Base-by-base conservation (phyloP, 345 rosid species). In the Hibiscus tridactylites region DNA sequence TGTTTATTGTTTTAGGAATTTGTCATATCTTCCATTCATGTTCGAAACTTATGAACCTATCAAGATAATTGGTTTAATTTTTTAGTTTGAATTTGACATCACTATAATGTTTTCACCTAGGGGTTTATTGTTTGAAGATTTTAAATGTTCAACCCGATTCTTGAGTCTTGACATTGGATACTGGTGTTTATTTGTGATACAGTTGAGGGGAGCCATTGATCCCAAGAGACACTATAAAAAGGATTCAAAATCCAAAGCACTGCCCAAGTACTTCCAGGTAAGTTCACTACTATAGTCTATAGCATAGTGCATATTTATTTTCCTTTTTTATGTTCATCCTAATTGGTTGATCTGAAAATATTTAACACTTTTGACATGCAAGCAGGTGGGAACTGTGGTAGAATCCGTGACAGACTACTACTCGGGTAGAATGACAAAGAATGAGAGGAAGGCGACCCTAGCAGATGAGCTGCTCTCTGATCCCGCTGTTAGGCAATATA, bases 251-350 rank as follows among this genome's bases (percentile, higher is more conserved):
- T 85, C 88, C 19, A 88, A 87, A 74, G 29, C 80, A 5, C 79
- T 84, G 46, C 92, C 93, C 44, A 91, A 94, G 68, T 91, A 91
- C 82, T 92, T 91, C 82, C 97, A 95, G 97, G 99, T 73, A 81
- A 79, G 83, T 75, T 28, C 61, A 49, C 64, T 65, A 37, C 6
- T 35, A 8, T n/a, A 33, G 33, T 17, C 9, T 35, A n/a, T n/a
- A 33, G 50, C 21, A 39, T 35, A 15, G 8, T 39, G 73, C 24
- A 37, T 10, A 0, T 39, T 64, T 19, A 1, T 16, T 17, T 9
- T 19, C 9, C 64, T 33, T 42, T 57, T 8, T 63, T 65, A 16
- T 46, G 31, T 24, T 5, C 56, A 24, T 47, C 57, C 24, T 26
- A 24, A 47, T 47, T 15, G 70, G 57, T 47, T 66, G 0, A 26